Evolutionary conservation across 1,139 yeast species (phyloP), one percentile per base, ranked within the genome.

Genomic region (Candida sp.): DNA sequence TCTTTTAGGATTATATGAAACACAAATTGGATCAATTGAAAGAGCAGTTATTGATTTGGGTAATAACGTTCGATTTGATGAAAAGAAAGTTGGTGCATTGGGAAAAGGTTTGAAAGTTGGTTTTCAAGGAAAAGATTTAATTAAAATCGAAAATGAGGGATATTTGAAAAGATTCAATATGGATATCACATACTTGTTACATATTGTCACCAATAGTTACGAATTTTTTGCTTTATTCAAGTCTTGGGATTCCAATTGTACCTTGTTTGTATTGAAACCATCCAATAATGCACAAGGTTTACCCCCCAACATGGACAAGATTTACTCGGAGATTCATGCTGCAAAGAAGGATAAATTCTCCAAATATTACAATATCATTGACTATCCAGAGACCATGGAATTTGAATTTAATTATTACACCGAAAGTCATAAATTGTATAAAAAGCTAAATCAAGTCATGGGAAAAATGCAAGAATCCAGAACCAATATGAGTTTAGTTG

Each of bases 81-180:
- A 79, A 49, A 75, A 87, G 0, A 71, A 75, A 43, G 81, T 89
- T 15, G 97, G 97, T 15, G 80, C 93, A 1, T 70, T 93, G n/a
- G 96, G 97, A 7, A 81, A 78, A 54, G 96, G 97, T 22, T 68
- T 95, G 48, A 90, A 88, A 52, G 76, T 79, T 47, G 99, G 99
- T 0, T 95, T 95, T 63, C 81, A 84, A 21, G 60, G 79, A 46
- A 78, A 77, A 44, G 84, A 86, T 59, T 64, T 87, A 41, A 62
- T 68, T 19, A 64, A 69, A 52, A 65, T 75, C 4, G 77, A 75
- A 19, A 63, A 75, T 21, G 72, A 68, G 3, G 67, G 71, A 40
- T 88, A 86, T 54, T 66, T 84, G 57, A 68, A 69, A 43, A 64
- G 75, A 34, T 78, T 82, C 45, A 64, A 71, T 5, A 70, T 87